These are phyloP conservation scores for Candida hungchunana DNA, from an alignment of 805 yeast genomes.

Conservation along the genomic window DNA sequence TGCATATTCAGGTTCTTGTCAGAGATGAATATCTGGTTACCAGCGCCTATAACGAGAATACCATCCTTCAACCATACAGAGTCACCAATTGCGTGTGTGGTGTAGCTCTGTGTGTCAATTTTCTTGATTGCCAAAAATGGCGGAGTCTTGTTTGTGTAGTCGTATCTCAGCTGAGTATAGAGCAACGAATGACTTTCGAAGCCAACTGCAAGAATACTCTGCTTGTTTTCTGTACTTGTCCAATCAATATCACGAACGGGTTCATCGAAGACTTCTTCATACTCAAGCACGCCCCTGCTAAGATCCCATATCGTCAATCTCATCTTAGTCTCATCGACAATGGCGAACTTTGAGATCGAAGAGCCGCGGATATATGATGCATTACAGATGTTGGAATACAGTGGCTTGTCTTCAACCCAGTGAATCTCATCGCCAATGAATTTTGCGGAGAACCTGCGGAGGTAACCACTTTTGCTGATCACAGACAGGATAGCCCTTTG, in stretches of 20 bases:
- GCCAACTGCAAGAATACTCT: constrained; percentile 78
- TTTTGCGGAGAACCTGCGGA: constrained; percentile 43
- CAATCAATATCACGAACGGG: constrained; percentile 75
- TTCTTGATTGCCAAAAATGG: constrained; percentile 72
- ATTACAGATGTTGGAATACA: constrained; percentile 52
- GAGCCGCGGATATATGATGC: constrained; percentile 66
- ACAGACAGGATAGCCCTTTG: constrained; percentile 48
- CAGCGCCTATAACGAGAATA: constrained; percentile 76
- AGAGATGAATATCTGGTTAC: constrained; percentile 82
- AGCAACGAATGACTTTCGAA: constrained; percentile 58
- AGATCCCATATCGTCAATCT: constrained; percentile 78
- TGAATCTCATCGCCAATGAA: constrained; percentile 29
- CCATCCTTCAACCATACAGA: constrained; percentile 83
- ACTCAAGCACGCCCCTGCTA: constrained; percentile 62
- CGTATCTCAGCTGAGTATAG: constrained; percentile 81
- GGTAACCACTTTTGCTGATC: constrained; percentile 48
- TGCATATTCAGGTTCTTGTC: constrained; percentile 60
- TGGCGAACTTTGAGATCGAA: constrained; percentile 69
- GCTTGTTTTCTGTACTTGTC: constrained; percentile 66
- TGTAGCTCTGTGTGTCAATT: constrained; percentile 64
- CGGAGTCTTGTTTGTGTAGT: constrained; percentile 78
- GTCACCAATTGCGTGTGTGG: constrained; percentile 83
- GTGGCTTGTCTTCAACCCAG: constrained; percentile 50
- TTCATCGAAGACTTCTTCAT: constrained; percentile 38
- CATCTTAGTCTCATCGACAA: constrained; percentile 52